Conservation (phyloP, 1,284 basidiomycete species). For the Rhodotorula sp. region DNA sequence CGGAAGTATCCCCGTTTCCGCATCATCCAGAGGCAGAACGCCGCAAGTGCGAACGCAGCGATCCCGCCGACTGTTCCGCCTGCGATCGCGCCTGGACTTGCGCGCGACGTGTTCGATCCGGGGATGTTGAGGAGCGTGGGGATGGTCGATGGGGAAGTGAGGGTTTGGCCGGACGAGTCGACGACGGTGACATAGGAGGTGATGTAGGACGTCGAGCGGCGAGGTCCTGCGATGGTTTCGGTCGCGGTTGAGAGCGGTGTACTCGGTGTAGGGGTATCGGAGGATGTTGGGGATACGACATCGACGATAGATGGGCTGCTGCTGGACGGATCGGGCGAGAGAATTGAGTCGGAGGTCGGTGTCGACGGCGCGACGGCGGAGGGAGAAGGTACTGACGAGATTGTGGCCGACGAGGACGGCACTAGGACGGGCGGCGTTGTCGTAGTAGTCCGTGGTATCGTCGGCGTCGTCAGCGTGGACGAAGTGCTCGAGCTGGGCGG, state of each 20-base stretch:
- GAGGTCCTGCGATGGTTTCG: not conserved
- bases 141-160: conserved; percentile 2
- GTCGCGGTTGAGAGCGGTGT: too few species aligned
- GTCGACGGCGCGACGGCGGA: not conserved
- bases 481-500: not conserved
- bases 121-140: conserved; percentile 22
- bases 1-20: conserved; percentile 21
- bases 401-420: not conserved
- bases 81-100: conserved; percentile 25
- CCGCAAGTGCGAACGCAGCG: conserved; percentile 13
- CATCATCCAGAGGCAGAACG: conserved; percentile 7
- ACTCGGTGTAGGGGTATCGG: not conserved
- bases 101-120: not conserved
- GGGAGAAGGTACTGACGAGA: not conserved
- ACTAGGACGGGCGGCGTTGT: not conserved
- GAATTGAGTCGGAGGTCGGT: not conserved
- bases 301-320: not conserved
- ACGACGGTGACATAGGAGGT: conserved; percentile 15
- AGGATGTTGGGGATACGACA: not conserved
- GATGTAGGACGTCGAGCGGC: not conserved
- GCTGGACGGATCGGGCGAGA: not conserved
- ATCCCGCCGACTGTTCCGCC: conserved; percentile 33
- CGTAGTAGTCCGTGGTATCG: not conserved
- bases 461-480: not conserved
- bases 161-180: conserved; percentile 8